Evolutionary conservation across 208 protist species (phyloP), one percentile per base, ranked within the genome.

Genomic region (Acanthamoeba sp.): DNA sequence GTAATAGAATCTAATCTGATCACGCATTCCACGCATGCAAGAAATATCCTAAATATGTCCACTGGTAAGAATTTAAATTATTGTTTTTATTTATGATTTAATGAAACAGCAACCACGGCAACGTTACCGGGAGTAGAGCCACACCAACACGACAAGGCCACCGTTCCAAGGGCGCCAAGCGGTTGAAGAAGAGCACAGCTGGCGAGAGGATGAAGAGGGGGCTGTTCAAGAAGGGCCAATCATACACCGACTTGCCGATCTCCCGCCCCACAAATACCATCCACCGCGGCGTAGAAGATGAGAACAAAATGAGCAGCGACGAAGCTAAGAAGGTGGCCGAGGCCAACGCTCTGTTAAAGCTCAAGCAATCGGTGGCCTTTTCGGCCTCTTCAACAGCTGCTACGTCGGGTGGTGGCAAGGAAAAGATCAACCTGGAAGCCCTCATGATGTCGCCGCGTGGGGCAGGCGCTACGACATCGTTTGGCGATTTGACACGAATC

Each of bases 211-310:
- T 50, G 45, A 50, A 50, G 45, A 50, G 45, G 45, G 62, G 62
- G 0, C 62, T 69, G n/a, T 69, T 69, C 62, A 69, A 69, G 62
- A 69, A 69, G 62, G 62, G 62, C n/a, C 62, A 69, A 22, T 69
- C 62, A 9, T 69, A 69, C 62, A 69, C 18, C 62, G 22, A 27
- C 29, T 22, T 69, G 62, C 62, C 62, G n/a, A 34, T 69, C 62
- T 69, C 29, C 62, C 29, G 29, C 62, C n/a, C 62, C 62, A 36
- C 29, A 10, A 36, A 36, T 22, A 20, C 29, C 62, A 36, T 69
- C 62, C 29, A 69, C 14, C 45, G 45, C 9, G 18, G 5, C 45
- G 5, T 1, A 6, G 45, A 50, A 50, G 45, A 50, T 50, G 45
- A 50, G 18, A 50, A 50, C n/a, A n/a, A n/a, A 50, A 20, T 14